Evolutionary conservation across 345 rosid genomes (phyloP).

Genomic region (Sapria himalayana): DNA sequence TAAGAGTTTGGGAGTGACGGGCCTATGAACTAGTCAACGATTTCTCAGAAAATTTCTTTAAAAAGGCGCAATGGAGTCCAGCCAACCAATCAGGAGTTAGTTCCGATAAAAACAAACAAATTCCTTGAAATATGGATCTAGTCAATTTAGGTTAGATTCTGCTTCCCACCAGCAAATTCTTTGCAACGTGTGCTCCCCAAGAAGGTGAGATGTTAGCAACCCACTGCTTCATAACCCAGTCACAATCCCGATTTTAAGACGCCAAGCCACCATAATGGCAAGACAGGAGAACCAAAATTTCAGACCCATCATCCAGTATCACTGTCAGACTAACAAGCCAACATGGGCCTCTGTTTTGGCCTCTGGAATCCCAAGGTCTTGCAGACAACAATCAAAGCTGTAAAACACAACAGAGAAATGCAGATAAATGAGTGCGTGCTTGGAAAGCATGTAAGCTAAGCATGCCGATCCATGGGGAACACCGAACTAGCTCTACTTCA

Average conservation of each 20-base stretch:
- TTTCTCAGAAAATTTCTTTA: too few species aligned
- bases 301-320: conserved; percentile 18
- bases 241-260: conserved; percentile 6
- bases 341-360: too few species aligned
- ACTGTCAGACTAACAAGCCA: conserved; percentile 36
- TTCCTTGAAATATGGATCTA: conserved; percentile 4
- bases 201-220: conserved; percentile 9
- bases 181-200: conserved; percentile 6
- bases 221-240: conserved; percentile 8
- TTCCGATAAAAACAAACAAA: too few species aligned
- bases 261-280: conserved; percentile 14
- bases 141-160: conserved; percentile 5
- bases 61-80: too few species aligned
- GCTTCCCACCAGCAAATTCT: conserved; percentile 6
- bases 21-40: too few species aligned
- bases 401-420: conserved; percentile 29
- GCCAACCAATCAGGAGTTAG: too few species aligned
- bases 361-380: conserved; percentile 54
- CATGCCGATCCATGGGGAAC: conserved; percentile 14
- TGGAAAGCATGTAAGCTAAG: conserved; percentile 20
- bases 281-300: conserved; percentile 12
- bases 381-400: conserved; percentile 46
- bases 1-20: too few species aligned
- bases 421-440: too few species aligned
- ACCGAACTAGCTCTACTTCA: conserved; percentile 18